phyloP scores from a whole-genome alignment of 805 yeast genomes.

The Metschnikowia continentalis region DNA sequence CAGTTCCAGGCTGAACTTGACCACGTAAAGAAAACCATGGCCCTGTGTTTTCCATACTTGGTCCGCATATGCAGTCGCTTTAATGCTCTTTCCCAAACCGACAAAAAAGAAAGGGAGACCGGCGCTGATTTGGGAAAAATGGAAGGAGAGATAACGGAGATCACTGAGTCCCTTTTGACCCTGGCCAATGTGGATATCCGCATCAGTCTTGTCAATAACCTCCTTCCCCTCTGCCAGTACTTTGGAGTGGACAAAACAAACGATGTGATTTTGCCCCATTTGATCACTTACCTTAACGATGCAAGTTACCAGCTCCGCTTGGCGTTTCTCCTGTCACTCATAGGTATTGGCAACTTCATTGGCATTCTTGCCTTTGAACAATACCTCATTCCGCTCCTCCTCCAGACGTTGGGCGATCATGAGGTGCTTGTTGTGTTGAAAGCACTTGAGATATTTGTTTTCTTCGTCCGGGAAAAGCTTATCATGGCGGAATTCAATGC shows the following conservation, averaged over 20 bases:
- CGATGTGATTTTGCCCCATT: constrained; percentile 83
- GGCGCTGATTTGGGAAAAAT: background rate
- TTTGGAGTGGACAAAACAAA: constrained; percentile 86
- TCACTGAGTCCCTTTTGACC: constrained; percentile 62
- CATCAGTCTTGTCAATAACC: constrained; percentile 62
- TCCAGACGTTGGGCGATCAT: constrained; percentile 78
- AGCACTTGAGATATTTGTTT: constrained; percentile 47
- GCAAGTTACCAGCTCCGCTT: constrained; percentile 61
- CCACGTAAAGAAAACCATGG: constrained; percentile 57
- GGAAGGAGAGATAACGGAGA: constrained; percentile 52
- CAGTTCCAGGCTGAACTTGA: constrained; percentile 22
- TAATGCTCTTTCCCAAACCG: constrained; percentile 11
- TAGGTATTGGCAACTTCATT: constrained; percentile 71
- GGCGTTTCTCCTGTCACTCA: constrained; percentile 66
- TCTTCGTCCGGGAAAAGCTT: constrained; percentile 27
- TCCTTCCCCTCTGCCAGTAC: constrained; percentile 73
- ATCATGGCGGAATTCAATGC: constrained; percentile 36
- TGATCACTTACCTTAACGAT: constrained; percentile 88
- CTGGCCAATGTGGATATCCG: constrained; percentile 66
- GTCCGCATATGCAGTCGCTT: constrained; percentile 62
- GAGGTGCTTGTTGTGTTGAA: constrained; percentile 77
- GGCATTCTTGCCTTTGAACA: constrained; percentile 84
- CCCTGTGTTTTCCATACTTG: constrained; percentile 68
- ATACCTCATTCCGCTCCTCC: constrained; percentile 76
- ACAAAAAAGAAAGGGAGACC: constrained; percentile 14